Evolutionary conservation across 2,329 filamentous ascomycete genomes (phyloP), one percentile per base, ranked within the genome.

Genomic region (Xylaria sp.): DNA sequence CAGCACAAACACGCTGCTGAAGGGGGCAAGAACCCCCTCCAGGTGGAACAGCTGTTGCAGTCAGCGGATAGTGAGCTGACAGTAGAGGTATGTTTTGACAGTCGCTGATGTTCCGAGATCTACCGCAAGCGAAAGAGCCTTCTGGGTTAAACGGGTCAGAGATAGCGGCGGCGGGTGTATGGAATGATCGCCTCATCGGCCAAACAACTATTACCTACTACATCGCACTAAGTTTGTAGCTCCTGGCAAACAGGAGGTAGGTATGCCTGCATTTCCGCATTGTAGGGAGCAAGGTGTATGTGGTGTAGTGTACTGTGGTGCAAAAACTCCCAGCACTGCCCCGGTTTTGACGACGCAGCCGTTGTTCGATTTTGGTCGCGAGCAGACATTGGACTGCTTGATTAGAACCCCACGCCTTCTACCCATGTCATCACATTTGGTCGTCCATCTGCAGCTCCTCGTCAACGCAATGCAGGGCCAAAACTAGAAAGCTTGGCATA

Each of bases 41-140:
- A 44, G 34, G 51, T 15, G 34, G 23, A 65, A 65, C 67, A 65
- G 61, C 67, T 63, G 65, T 59, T 64, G 52, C 50, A 48, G 66
- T 61, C 70, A 56, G 56, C 46, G 46, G 58, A 68, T 70, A n/a
- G n/a, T 72, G 70, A 67, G 58, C 67, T 63, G 65, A 72, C 52
- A 41, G 25, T 37, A 46, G 34, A 37, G 46, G 41, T 50, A 65
- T 65, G 28, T 18, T 60, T 58, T 55, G 23, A 51, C 44, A 48
- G 44, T 34, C 39, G 44, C 9, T 57, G 54, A 31, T 61, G 23
- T 41, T 55, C 44, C 46, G 23, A 62, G 20, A 7, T 20, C 28
- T 44, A 13, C 51, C 46, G 34, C 52, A 25, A 25, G 44, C n/a
- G 13, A 52, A 57, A 61, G 28, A 67, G 31, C 61, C 56, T 34